Percentiles rank a stretch among this genome's conserved stretches.
phyloP scores from a whole-genome alignment of 805 yeast species.

The Saccharomyces paradoxus region DNA sequence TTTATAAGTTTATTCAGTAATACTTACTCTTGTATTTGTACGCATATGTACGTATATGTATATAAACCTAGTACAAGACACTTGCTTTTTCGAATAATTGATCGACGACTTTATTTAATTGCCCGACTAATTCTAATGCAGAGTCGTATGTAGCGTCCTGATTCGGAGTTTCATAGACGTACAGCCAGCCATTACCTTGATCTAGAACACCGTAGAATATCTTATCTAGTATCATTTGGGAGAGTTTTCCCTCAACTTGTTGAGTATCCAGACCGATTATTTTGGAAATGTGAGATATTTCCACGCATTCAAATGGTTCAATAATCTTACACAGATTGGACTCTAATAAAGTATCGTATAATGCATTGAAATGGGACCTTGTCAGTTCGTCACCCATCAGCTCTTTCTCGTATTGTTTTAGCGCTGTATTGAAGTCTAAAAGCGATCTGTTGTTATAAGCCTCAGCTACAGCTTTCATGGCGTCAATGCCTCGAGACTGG shows the following conservation, averaged over 20 bases:
- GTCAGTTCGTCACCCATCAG: constrained; percentile 80
- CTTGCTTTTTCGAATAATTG: constrained; percentile 90
- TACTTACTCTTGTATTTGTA: neutral
- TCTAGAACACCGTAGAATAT: constrained; percentile 94
- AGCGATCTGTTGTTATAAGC: constrained; percentile 87
- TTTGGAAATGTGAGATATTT: constrained; percentile 77
- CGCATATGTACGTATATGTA: neutral
- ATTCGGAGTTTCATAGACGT: constrained; percentile 81
- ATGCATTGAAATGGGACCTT: constrained; percentile 83
- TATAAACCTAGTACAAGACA: constrained; percentile 47
- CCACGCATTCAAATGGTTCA: constrained; percentile 95
- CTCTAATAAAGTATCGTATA: constrained; percentile 87
- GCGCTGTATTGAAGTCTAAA: constrained; percentile 81
- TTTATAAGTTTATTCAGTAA: neutral
- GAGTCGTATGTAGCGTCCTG: constrained; percentile 84
- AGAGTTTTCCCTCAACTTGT: constrained; percentile 87
- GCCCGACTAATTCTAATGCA: constrained; percentile 76
- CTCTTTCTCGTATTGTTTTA: constrained; percentile 62
- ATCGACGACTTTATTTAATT: constrained; percentile 83
- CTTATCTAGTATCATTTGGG: constrained; percentile 93
- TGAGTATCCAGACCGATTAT: constrained; percentile 79
- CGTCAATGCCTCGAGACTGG: constrained; percentile 81
- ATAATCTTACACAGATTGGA: constrained; percentile 89
- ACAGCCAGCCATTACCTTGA: constrained; percentile 97
- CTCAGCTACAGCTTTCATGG: constrained; percentile 86